Evolutionary conservation across 1,139 yeast genomes (phyloP).

Genomic region (Kazachstania sp.): DNA sequence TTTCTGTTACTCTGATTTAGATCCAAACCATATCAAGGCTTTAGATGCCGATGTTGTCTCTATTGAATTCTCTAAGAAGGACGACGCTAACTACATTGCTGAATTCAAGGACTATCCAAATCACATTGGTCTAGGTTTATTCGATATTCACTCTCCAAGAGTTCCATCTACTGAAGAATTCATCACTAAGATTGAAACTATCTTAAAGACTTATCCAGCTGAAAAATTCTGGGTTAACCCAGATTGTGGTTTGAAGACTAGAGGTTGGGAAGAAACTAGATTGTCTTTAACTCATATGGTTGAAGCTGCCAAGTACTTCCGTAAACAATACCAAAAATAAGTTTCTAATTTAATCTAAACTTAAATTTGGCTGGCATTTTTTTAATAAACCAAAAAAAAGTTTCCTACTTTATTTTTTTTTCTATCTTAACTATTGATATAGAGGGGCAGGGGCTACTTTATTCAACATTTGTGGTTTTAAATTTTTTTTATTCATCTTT

Average conservation of each 20-base stretch:
- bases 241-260: slow-evolving; percentile 98
- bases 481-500: slow-evolving; percentile 3
- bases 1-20: slow-evolving; percentile 99
- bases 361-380: neutral
- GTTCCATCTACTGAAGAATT: slow-evolving; percentile 96
- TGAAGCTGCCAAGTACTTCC: slow-evolving; percentile 94
- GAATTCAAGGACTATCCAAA: slow-evolving; percentile 98
- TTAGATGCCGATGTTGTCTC: slow-evolving; percentile 99
- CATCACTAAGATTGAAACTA: slow-evolving; percentile 84
- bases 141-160: slow-evolving; percentile 99
- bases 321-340: slow-evolving; percentile 42
- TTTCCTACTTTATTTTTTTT: slow-evolving; percentile 6
- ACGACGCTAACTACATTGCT: slow-evolving; percentile 94
- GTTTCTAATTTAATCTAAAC: neutral
- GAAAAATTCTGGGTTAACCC: slow-evolving; percentile 99
- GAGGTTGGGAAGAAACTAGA: slow-evolving; percentile 90
- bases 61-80: slow-evolving; percentile 99
- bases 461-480: slow-evolving; percentile 13
- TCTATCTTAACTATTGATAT: slow-evolving; percentile 7
- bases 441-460: slow-evolving; percentile 8
- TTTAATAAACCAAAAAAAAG: neutral
- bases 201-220: slow-evolving; percentile 94
- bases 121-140: slow-evolving; percentile 98
- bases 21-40: slow-evolving; percentile 98
- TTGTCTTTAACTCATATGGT: slow-evolving; percentile 94